Evolutionary conservation across 2,329 filamentous ascomycete genomes (phyloP).

Genomic region (Phialocephala sp.): DNA sequence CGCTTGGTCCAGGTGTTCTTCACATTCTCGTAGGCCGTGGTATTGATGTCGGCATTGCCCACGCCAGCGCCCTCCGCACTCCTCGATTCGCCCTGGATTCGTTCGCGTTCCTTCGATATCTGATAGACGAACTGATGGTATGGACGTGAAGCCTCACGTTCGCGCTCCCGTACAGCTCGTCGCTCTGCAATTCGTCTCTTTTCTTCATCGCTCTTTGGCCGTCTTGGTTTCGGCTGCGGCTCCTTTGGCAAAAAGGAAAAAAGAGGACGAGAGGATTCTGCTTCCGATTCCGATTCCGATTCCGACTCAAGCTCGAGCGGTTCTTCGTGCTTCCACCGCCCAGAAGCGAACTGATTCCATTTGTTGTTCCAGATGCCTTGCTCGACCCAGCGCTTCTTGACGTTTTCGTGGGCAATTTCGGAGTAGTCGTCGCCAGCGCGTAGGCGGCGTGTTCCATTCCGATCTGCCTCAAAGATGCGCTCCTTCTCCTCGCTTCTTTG

Average conservation of each 20-base stretch:
- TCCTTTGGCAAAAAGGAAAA: slow-evolving; percentile 18
- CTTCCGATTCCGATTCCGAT: slow-evolving; percentile 23
- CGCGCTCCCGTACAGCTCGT: slow-evolving; percentile 28
- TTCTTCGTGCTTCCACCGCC: slow-evolving; percentile 31
- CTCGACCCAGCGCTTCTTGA: slow-evolving; percentile 39
- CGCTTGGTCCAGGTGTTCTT: slow-evolving; percentile 40
- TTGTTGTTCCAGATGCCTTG: slow-evolving; percentile 36
- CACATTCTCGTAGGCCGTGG: slow-evolving; percentile 41
- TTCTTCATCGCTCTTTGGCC: slow-evolving; percentile 30
- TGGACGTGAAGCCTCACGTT: slow-evolving; percentile 38
- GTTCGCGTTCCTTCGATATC: slow-evolving; percentile 31
- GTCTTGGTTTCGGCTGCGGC: slow-evolving; percentile 24
- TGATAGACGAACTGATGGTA: slow-evolving; percentile 41
- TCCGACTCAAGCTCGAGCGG: slow-evolving; percentile 24
- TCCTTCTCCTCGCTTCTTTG: slow-evolving; percentile 20
- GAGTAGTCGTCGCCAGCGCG: too few relatives aligned
- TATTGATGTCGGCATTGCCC: slow-evolving; percentile 27
- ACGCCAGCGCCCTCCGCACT: slow-evolving; percentile 15
- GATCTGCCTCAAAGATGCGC: slow-evolving; percentile 4
- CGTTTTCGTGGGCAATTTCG: too few relatives aligned
- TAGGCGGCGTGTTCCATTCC: too few relatives aligned
- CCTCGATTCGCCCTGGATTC: slow-evolving; percentile 37
- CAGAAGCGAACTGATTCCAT: slow-evolving; percentile 18
- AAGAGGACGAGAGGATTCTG: slow-evolving; percentile 15
- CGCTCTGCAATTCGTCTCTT: slow-evolving; percentile 28